Conservation (phyloP, 176 grass and related monocot species). For the Puya raimondii region DNA sequence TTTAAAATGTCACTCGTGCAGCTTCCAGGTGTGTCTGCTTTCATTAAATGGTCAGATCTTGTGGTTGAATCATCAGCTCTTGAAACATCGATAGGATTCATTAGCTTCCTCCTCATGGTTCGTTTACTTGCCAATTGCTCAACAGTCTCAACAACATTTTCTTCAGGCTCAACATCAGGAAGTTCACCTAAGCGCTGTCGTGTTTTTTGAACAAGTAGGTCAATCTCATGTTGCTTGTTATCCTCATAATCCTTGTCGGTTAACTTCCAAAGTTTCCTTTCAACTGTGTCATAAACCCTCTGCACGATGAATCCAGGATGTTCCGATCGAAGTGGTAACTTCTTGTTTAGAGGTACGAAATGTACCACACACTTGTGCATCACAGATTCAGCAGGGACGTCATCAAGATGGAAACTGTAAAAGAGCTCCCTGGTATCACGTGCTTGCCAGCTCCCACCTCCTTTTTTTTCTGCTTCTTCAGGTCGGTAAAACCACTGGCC, state of each 20-base stretch:
- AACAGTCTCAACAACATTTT: constrained; percentile 34
- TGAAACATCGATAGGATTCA: constrained; percentile 54
- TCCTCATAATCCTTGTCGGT: constrained; percentile 95
- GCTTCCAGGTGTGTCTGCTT: constrained; percentile 71
- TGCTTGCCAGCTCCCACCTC: constrained; percentile 70
- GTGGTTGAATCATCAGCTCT: constrained; percentile 24
- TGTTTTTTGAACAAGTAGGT: constrained; percentile 84
- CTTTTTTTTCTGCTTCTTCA: constrained; percentile 88
- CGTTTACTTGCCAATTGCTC: constrained; percentile 45
- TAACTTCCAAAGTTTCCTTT: constrained; percentile 79
- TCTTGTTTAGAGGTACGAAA: constrained; percentile 77
- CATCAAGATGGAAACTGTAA: constrained; percentile 88
- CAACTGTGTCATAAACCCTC: constrained; percentile 82
- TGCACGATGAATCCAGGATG: constrained; percentile 94
- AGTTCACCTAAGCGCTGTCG: constrained; percentile 58
- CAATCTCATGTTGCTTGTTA: constrained; percentile 70
- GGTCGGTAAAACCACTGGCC: constrained; percentile 99
- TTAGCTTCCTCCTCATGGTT: constrained; percentile 36
- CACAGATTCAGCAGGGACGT: constrained; percentile 92
- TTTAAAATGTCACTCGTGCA: constrained; percentile 40
- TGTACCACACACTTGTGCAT: constrained; percentile 97
- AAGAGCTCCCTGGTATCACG: constrained; percentile 85
- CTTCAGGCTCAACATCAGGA: constrained; percentile 50
- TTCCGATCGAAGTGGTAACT: constrained; percentile 70
- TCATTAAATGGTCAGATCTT: constrained; percentile 41